Evolutionary conservation across 306 rosid species (phyloP).

Genomic region (Alnus glutinosa): DNA sequence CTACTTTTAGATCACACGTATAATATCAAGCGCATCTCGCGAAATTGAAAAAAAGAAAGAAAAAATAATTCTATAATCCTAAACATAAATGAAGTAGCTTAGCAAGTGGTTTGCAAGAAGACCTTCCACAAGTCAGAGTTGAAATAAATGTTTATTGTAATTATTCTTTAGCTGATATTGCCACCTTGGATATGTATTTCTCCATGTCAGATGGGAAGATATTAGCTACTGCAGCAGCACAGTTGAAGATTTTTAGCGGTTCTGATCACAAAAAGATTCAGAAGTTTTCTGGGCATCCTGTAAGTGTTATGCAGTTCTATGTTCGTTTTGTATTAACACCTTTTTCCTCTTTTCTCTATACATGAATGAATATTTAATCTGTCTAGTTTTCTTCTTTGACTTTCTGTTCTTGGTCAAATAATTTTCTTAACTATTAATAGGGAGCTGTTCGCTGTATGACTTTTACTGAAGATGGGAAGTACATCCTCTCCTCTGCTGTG

Average conservation of each 20-base stretch:
- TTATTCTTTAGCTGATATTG: conserved; percentile 33
- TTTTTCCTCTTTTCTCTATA: conserved; percentile 14
- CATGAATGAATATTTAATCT: neutral
- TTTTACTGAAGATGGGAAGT: conserved; percentile 82
- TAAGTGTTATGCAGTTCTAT: conserved; percentile 50
- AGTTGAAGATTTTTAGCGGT: conserved; percentile 69
- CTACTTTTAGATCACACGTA: neutral
- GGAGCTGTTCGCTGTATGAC: conserved; percentile 82
- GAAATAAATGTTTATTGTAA: conserved; percentile 12
- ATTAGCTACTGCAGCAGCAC: conserved; percentile 88
- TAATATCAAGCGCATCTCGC: neutral
- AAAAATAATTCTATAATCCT: conserved; percentile 6
- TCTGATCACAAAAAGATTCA: conserved; percentile 70
- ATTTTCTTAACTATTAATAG: conserved; percentile 48
- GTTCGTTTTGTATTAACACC: neutral
- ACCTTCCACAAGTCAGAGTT: conserved; percentile 25
- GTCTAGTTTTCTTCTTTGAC: conserved; percentile 15
- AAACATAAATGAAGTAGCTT: neutral
- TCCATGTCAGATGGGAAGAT: conserved; percentile 68
- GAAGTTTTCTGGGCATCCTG: conserved; percentile 96
- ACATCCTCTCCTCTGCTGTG: conserved; percentile 80
- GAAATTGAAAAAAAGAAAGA: neutral
- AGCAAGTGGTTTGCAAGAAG: conserved; percentile 14
- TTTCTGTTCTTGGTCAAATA: conserved; percentile 20
- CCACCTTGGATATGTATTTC: conserved; percentile 22